Percentiles rank a stretch among this genome's conserved stretches.
These are phyloP conservation scores for Zalaria obscura DNA, from an alignment of 2,329 filamentous ascomycete genomes.

Conservation along the genomic window DNA sequence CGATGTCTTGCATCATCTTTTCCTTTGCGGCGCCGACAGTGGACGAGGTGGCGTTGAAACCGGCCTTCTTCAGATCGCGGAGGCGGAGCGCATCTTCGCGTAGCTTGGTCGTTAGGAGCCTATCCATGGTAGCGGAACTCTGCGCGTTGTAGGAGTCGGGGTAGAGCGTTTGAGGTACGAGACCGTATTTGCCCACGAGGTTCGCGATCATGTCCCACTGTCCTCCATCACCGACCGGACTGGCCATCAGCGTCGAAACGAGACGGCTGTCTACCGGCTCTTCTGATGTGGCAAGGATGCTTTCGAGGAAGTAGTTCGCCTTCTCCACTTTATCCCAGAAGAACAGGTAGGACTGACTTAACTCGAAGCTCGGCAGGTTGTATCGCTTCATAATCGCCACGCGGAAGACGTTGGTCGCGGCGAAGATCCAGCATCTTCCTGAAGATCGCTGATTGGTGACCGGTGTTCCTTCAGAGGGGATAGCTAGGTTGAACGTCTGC, in stretches of 20 bases:
- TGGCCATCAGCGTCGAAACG: slow-evolving; percentile 52
- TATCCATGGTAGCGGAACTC: slow-evolving; percentile 56
- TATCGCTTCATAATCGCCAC: slow-evolving; percentile 79
- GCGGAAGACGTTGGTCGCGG: slow-evolving; percentile 80
- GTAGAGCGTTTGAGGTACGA: slow-evolving; percentile 66
- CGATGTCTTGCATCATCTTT: slow-evolving; percentile 65
- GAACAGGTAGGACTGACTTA: slow-evolving; percentile 80
- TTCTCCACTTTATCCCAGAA: slow-evolving; percentile 95
- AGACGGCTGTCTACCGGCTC: slow-evolving; percentile 60
- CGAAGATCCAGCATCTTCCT: slow-evolving; percentile 85
- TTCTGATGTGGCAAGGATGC: slow-evolving; percentile 58
- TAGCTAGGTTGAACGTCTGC: slow-evolving; percentile 71
- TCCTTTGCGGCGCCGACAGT: slow-evolving; percentile 44
- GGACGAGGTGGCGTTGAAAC: slow-evolving; percentile 20
- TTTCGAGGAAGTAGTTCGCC: slow-evolving; percentile 77
- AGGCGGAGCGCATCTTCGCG: slow-evolving; percentile 71
- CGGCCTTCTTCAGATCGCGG: slow-evolving; percentile 37
- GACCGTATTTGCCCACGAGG: slow-evolving; percentile 71
- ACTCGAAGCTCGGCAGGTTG: slow-evolving; percentile 61
- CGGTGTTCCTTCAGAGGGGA: slow-evolving; percentile 67
- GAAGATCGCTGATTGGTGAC: slow-evolving; percentile 74
- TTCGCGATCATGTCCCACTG: slow-evolving; percentile 91
- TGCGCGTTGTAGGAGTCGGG: slow-evolving; percentile 70
- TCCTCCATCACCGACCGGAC: slow-evolving; percentile 65
- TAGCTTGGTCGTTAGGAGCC: slow-evolving; percentile 67